These are phyloP conservation scores for Arctium lappa DNA, from an alignment of 129 eudicot species.

Conservation along the genomic window DNA sequence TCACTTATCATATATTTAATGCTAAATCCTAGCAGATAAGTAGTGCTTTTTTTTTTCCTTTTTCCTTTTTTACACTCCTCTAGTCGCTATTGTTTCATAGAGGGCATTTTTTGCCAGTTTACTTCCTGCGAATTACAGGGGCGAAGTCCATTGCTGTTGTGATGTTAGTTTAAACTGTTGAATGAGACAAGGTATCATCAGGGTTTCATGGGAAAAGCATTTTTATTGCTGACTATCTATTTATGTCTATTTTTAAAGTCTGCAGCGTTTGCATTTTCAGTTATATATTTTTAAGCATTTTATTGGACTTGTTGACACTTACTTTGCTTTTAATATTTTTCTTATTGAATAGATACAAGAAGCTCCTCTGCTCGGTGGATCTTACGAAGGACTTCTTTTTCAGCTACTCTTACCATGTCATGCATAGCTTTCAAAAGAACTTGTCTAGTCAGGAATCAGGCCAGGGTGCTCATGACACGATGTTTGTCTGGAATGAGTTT, in stretches of 20 bases:
- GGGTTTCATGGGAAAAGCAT: slow-evolving; percentile 43
- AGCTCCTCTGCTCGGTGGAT: slow-evolving; percentile 86
- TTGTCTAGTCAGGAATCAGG: slow-evolving; percentile 47
- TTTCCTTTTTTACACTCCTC: not conserved
- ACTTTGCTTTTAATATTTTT: slow-evolving; percentile 32
- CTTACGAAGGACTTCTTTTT: slow-evolving; percentile 97
- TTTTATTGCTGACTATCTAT: slow-evolving; percentile 18
- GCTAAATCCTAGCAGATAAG: slow-evolving; percentile 18
- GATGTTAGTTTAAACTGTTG: slow-evolving; percentile 50
- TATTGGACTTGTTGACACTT: slow-evolving; percentile 36
- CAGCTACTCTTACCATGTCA: slow-evolving; percentile 90
- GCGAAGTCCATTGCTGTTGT: slow-evolving; percentile 63
- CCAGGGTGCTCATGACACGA: slow-evolving; percentile 49
- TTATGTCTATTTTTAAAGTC: not conserved
- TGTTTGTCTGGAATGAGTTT: slow-evolving; percentile 97
- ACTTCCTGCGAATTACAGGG: slow-evolving; percentile 61
- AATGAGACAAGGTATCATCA: slow-evolving; percentile 74
- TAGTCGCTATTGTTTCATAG: slow-evolving; percentile 46
- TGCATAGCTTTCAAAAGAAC: slow-evolving; percentile 91
- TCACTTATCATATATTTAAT: slow-evolving; percentile 14
- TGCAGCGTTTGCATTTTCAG: slow-evolving; percentile 14
- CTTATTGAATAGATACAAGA: slow-evolving; percentile 68
- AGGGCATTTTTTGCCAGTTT: slow-evolving; percentile 32
- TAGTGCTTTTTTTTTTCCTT: slow-evolving; percentile 6
- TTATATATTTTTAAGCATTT: not conserved